Conservation (phyloP, 257 asterid genomes). For the Hygrophila difformis region DNA sequence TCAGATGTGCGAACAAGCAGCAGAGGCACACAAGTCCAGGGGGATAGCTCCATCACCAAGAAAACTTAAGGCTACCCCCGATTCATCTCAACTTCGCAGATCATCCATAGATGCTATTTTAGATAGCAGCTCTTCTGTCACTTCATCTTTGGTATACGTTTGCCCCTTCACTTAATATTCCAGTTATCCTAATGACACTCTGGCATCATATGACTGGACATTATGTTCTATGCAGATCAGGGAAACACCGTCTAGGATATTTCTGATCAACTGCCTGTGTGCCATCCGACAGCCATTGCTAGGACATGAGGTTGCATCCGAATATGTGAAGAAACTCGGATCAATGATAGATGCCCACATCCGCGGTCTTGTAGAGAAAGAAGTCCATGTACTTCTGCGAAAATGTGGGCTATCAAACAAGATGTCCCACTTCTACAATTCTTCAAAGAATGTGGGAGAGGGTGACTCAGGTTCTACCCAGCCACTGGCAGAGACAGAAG, state of each 20-base stretch:
- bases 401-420: constrained; percentile 72
- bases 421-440: constrained; percentile 54
- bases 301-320: constrained; percentile 70
- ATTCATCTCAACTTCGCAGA: constrained; percentile 59
- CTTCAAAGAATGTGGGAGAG: no score
- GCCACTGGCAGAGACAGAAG: constrained; percentile 68
- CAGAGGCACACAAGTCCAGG: constrained; percentile 97
- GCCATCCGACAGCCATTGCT: constrained; percentile 81
- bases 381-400: constrained; percentile 56
- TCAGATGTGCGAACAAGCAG: constrained; percentile 98
- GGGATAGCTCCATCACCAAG: constrained; percentile 73
- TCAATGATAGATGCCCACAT: constrained; percentile 68
- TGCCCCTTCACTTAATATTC: not conserved
- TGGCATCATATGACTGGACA: constrained; percentile 8
- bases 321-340: constrained; percentile 66
- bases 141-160: constrained; percentile 58
- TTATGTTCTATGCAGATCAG: constrained; percentile 44
- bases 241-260: constrained; percentile 85
- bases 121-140: constrained; percentile 41
- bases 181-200: not conserved
- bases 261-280: constrained; percentile 83
- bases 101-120: constrained; percentile 87
- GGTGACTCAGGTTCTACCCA: constrained; percentile 20
- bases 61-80: constrained; percentile 55
- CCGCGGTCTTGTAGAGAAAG: constrained; percentile 67